phyloP scores from a whole-genome alignment of 2,329 filamentous ascomycete species.

The Aureobasidium zeae region DNA sequence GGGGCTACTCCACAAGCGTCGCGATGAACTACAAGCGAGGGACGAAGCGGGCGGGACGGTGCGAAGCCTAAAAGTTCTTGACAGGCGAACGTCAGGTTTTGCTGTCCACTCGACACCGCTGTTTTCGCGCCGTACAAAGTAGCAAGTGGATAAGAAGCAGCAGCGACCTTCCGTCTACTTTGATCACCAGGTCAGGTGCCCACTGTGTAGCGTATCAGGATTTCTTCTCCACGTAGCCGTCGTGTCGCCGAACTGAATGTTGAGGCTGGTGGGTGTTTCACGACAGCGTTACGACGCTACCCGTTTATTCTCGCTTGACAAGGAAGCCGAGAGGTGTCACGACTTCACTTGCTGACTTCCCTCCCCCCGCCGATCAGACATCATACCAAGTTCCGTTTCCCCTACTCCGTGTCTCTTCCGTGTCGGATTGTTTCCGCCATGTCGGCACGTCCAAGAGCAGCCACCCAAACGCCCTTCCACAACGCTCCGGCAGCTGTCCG shows the following conservation, averaged over 20 bases:
- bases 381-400: neutral
- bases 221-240: conserved; percentile 9
- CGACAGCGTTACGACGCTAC: conserved; percentile 13
- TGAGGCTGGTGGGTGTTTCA: conserved; percentile 8
- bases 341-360: conserved; percentile 2
- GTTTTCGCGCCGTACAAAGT: conserved; percentile 5
- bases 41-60: conserved; percentile 12
- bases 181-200: conserved; percentile 6
- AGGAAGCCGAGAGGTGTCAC: conserved; percentile 2
- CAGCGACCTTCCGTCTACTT: conserved; percentile 3
- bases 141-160: neutral
- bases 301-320: conserved; percentile 6
- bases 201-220: conserved; percentile 4
- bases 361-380: neutral
- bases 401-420: neutral
- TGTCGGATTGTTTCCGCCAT: neutral
- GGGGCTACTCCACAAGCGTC: conserved; percentile 11
- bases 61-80: conserved; percentile 13
- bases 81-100: conserved; percentile 9
- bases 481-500: conserved; percentile 4
- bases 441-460: conserved; percentile 3
- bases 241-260: conserved; percentile 2
- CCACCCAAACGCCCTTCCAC: conserved; percentile 8
- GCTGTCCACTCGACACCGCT: neutral
- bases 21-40: conserved; percentile 11